Evolutionary conservation across 805 yeast species (phyloP), one percentile per base, ranked within the genome.

Genomic region (Priceomyces carsonii): DNA sequence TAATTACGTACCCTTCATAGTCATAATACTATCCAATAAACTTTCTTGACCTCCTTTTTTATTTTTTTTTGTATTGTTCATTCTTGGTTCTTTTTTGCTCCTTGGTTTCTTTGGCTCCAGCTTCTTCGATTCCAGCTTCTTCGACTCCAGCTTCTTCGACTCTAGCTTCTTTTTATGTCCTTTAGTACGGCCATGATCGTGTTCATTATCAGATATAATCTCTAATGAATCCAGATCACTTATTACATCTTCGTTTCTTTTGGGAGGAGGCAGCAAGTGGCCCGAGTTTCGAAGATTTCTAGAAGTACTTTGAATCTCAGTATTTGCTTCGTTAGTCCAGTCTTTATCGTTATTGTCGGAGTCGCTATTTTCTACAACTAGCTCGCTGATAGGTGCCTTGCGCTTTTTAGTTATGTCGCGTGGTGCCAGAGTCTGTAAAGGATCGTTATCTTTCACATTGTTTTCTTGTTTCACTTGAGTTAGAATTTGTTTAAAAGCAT

Each of bases 401-500:
- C 31, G 20, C 16, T 22, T 32, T n/a, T 13, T 32, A 16, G 18
- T 21, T 23, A 23, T 13, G 7, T 7, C 26, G 26, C 7, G 18
- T 15, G 29, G 15, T 32, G 28, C 20, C 13, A 17, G 28, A 15
- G 10, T n/a, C 19, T 21, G 10, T 15, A 5, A 10, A 26, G 16
- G 5, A n/a, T n/a, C 28, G 15, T 28, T 13, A 8, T 12, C 21
- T 8, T 32, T 22, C 9, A 6, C 9, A 25, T 26, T 36, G 5
- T 39, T 36, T 8, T 44, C 45, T 14, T 24, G 33, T 20, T 69
- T 69, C 3, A 74, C 63, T 41, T 67, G 63, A 26, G 61, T 60
- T 33, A 76, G 52, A n/a, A 75, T 55, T 13, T 56, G 50, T 41
- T 69, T 70, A 43, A 76, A 67, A n/a, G 66, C 72, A 29, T 45